phyloP scores from a whole-genome alignment of 176 grass and related monocot species.

The Triticum dicoccoides region DNA sequence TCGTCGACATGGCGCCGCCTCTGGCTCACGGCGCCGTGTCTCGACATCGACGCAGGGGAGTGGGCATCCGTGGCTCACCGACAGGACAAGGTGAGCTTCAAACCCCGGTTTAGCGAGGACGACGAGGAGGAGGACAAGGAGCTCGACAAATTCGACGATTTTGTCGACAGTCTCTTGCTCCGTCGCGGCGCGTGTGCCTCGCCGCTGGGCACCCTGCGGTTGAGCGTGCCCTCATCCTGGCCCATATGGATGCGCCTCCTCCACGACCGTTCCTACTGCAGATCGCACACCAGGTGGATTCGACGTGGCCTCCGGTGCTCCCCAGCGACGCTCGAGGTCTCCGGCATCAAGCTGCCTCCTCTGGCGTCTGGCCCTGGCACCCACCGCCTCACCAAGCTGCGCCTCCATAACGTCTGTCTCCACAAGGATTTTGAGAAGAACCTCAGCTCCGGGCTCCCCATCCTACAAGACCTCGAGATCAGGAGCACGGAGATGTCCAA shows the following conservation, averaged over 20 bases:
- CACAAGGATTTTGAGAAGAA: not conserved
- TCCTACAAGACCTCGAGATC: not conserved
- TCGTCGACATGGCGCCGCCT: not conserved
- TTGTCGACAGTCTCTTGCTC: not conserved
- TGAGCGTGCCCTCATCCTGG: not conserved
- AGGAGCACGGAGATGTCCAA: not conserved
- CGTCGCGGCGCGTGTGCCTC: not conserved
- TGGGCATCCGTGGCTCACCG: not conserved
- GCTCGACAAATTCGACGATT: not conserved
- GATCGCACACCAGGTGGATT: not conserved
- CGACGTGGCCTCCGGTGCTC: not conserved
- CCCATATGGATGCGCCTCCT: not conserved
- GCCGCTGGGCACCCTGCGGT: not conserved
- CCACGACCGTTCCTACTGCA: not conserved
- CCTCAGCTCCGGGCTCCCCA: not conserved
- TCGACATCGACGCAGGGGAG: not conserved
- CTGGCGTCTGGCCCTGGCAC: not conserved
- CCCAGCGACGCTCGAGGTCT: not conserved
- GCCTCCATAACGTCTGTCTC: not conserved
- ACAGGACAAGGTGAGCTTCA: not conserved
- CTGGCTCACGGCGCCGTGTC: not conserved
- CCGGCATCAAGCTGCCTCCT: not conserved
- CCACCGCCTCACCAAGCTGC: not conserved
- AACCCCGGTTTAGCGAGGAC: not conserved
- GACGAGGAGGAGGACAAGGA: not conserved